phyloP scores from a whole-genome alignment of 1,139 yeast species.

The Suhomyces guaymorum region DNA sequence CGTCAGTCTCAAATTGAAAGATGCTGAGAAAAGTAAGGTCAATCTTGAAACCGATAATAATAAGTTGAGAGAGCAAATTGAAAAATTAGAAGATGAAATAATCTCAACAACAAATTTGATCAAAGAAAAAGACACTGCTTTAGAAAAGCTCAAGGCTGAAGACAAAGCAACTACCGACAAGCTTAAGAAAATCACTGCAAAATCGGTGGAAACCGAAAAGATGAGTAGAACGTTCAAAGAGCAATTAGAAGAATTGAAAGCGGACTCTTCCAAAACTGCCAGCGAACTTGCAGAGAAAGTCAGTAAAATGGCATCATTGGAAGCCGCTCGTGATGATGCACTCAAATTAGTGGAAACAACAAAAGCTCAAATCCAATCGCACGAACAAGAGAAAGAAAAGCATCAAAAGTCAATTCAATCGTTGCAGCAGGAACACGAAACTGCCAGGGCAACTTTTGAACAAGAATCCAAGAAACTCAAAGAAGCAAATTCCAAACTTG shows the following conservation, averaged over 20 bases:
- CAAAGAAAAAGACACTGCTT: constrained; percentile 28
- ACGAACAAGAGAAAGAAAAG: constrained; percentile 18
- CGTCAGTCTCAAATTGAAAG: constrained; percentile 39
- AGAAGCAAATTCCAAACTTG: constrained; percentile 12
- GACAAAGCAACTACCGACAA: constrained; percentile 20
- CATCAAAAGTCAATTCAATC: constrained; percentile 20
- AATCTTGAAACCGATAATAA: constrained; percentile 23
- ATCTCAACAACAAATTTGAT: constrained; percentile 28
- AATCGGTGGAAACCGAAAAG: constrained; percentile 16
- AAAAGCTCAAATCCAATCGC: constrained; percentile 12
- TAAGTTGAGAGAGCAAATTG: constrained; percentile 42
- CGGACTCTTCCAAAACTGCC: constrained; percentile 7
- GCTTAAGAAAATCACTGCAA: constrained; percentile 16
- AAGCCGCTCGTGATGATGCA: constrained; percentile 18
- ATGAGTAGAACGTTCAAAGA: constrained; percentile 23
- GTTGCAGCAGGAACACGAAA: constrained; percentile 23
- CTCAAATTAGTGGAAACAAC: constrained; percentile 9
- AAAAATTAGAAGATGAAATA: constrained; percentile 48
- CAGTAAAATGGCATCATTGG: constrained; percentile 20
- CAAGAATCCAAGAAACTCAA: constrained; percentile 18
- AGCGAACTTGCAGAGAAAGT: constrained; percentile 13
- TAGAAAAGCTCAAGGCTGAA: constrained; percentile 27
- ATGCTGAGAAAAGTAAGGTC: constrained; percentile 28
- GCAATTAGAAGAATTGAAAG: constrained; percentile 16
- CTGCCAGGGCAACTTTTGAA: constrained; percentile 11